Conservation (phyloP, 495 filamentous ascomycete genomes). For the Achaetomiella virescens region DNA sequence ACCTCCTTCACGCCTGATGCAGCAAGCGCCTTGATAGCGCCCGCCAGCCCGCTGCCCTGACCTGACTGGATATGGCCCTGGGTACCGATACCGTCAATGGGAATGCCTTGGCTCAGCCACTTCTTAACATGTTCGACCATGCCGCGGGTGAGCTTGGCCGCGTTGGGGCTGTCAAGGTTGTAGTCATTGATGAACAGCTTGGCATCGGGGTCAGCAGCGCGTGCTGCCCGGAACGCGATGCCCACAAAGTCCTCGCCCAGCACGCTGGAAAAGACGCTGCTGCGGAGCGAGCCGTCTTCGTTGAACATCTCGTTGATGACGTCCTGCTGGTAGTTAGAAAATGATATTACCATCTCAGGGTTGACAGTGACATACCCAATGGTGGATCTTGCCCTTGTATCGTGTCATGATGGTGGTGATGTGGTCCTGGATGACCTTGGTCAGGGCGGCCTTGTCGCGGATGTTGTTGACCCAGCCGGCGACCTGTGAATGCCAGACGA, state of each 20-base stretch:
- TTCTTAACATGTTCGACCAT: slow-evolving; percentile 60
- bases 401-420: slow-evolving; percentile 49
- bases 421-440: slow-evolving; percentile 53
- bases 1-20: slow-evolving; percentile 48
- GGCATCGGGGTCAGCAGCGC: slow-evolving; percentile 49
- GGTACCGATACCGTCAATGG: slow-evolving; percentile 68
- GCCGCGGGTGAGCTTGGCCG: slow-evolving; percentile 50
- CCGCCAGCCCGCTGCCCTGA: slow-evolving; percentile 37
- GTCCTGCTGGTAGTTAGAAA: slow-evolving; percentile 44
- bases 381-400: slow-evolving; percentile 58
- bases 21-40: slow-evolving; percentile 52
- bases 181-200: slow-evolving; percentile 68
- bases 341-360: no score
- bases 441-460: slow-evolving; percentile 44
- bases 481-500: slow-evolving; percentile 61
- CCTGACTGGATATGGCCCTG: slow-evolving; percentile 57
- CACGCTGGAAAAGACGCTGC: slow-evolving; percentile 52
- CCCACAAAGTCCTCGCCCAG: slow-evolving; percentile 52
- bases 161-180: slow-evolving; percentile 46
- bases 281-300: slow-evolving; percentile 53
- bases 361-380: slow-evolving; percentile 40
- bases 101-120: slow-evolving; percentile 58
- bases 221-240: slow-evolving; percentile 58
- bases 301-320: slow-evolving; percentile 65
- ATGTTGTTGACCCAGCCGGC: slow-evolving; percentile 54